Base-by-base conservation (phyloP, 331 rosid genomes). In the Prunus yedoensis region DNA sequence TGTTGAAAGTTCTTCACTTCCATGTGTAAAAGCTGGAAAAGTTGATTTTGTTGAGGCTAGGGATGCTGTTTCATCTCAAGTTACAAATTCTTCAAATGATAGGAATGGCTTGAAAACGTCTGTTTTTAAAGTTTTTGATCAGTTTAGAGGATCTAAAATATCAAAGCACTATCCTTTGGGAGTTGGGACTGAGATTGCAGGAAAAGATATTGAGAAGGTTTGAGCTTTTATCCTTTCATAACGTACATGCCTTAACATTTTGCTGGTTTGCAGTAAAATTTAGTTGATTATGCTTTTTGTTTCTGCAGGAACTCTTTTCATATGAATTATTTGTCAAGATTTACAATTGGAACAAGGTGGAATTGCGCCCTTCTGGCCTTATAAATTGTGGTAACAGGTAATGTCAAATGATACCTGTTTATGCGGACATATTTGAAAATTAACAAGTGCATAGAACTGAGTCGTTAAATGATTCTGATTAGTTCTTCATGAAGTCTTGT, bases 361-460 rank as follows among this genome's bases (percentile, higher is more conserved):
- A 92, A 77, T 75, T 91, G 75, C 87, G 43, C 27, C 99, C 99
- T 14, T 85, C 87, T 61, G 99, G 99, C 77, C 96, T 94, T 83
- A 49, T 82, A 74, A 94, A 94, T 71, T 86, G 95, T 80, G 99
- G 99, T 67, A 94, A 94, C 87, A 94, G 99, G 99, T 94, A 89
- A 85, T 25, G 46, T 64, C 35, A 54, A 41, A 59, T 71, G n/a
- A 79, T 72, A 57, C 27, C 32, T 57, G 41, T 46, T 70, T 32
- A 52, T 56, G 56, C 18, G 64, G 69, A 58, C 49, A 10, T 49
- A 17, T 25, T 50, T 57, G 25, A 13, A 35, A 52, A 17, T 50
- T 23, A 58, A n/a, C 10, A 43, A 68, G 58, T 70, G 58, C 70
- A 46, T 61, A 45, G 67, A 68, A 79, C 17, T 81, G 38, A 54